Base-by-base conservation (phyloP, 371 early-diverging fungal species). In the Lichtheimia ornata region DNA sequence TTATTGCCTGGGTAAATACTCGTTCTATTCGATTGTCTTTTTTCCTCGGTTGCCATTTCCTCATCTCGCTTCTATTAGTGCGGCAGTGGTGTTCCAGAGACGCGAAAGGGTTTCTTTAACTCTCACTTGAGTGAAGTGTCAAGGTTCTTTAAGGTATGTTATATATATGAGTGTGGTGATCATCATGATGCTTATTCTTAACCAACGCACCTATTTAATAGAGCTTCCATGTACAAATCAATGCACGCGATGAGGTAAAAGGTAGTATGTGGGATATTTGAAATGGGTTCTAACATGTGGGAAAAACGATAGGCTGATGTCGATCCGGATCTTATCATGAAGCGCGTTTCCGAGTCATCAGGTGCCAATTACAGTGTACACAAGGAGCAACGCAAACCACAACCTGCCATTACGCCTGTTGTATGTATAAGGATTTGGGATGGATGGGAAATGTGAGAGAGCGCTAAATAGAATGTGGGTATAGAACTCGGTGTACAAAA, bases 21-120 rank as follows among this genome's bases (percentile, higher is more conserved):
- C 9, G 28, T 28, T 28, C 28, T 35, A 9, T 11, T 9, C 6
- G 11, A 5, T 35, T 35, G 35, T 35, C 6, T 30, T 5, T 30
- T n/a, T 30, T 51, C 13, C 35, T 41, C 70, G 18, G 18, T 54
- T 5, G n/a, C 28, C 17, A 6, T 50, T 49, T 17, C 50, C 35
- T 35, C 35, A 35, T 35, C 35, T 35, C 35, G 11, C 35, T 35
- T 35, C 18, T 15, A 53, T 17, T 59, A 93, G 91, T 96, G 96
- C 69, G 97, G 97, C 4, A 93, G 91, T 51, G 97, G 97, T 58
- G 97, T 96, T 7, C 96, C 96, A 6, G 95, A 94, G 56, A 71
- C 85, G 35, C 88, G 91, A 69, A 97, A 97, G 78, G 97, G 92
- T 27, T 82, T 94, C 62, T 93, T 93, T 63, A 88, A 88, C 66